These are phyloP conservation scores for Caloboletus firmus DNA, from an alignment of 1,284 basidiomycete genomes.

Conservation along the genomic window DNA sequence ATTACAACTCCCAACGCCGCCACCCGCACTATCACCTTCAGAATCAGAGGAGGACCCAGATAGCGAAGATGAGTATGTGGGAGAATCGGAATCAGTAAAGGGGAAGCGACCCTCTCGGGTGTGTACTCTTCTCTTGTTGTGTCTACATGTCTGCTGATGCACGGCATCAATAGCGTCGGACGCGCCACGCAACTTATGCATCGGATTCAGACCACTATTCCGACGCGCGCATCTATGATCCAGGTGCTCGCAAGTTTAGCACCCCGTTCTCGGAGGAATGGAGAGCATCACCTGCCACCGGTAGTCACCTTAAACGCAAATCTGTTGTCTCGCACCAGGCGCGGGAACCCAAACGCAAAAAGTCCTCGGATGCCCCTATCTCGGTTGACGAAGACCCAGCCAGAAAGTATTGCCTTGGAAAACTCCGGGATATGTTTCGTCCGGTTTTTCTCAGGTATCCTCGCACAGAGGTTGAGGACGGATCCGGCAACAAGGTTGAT, in stretches of 20 bases:
- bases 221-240: constrained; percentile 28
- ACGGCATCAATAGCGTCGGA: constrained; percentile 35
- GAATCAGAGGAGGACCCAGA: constrained; percentile 54
- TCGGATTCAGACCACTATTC: constrained; percentile 47
- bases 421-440: constrained; percentile 66
- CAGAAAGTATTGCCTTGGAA: constrained; percentile 73
- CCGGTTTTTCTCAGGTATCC: constrained; percentile 71
- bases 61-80: constrained; percentile 72
- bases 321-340: constrained; percentile 33
- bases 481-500: constrained; percentile 31
- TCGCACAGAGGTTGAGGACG: constrained; percentile 34
- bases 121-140: constrained; percentile 27
- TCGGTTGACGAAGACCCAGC: constrained; percentile 61
- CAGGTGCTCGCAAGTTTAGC: constrained; percentile 24
- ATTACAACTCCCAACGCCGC: constrained; percentile 25
- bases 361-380: constrained; percentile 36
- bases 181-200: constrained; percentile 40
- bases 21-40: constrained; percentile 36
- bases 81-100: constrained; percentile 40
- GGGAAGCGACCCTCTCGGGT: constrained; percentile 43
- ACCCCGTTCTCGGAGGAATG: constrained; percentile 24
- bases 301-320: constrained; percentile 44
- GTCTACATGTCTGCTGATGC: constrained; percentile 15
- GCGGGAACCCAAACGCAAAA: constrained; percentile 48
- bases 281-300: constrained; percentile 22